Evolutionary conservation across 2,329 filamentous ascomycete genomes (phyloP), one percentile per base, ranked within the genome.

Genomic region (Bisporella sp.): DNA sequence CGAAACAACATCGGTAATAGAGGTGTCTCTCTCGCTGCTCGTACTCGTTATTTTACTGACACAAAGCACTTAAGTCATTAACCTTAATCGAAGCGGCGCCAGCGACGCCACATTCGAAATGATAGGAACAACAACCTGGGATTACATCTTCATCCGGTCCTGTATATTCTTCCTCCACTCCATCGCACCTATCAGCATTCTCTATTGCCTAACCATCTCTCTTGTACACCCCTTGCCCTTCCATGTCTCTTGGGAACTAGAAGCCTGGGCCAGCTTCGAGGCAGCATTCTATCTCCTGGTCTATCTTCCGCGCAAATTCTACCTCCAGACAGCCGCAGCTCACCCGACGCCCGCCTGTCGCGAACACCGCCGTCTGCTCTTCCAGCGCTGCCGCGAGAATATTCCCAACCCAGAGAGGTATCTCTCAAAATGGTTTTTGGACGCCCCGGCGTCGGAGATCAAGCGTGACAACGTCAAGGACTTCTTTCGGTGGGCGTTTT

Each of bases 401-500:
- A 72, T 80, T 11, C 69, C 73, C 1, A 72, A 81, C 56, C 69
- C 71, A 0, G 71, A 73, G 29, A 66, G 61, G 9, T 82, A 77
- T 53, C 52, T 82, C 21, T 64, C 58, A 41, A 71, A 70, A 55
- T 84, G 79, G 79, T 81, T 82, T 57, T 65, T 73, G 30, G 72
- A 73, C 35, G 75, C 77, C 9, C 65, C 69, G 11, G 45, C 66
- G 1, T 65, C 69, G 32, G 75, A 78, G 44, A 75, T 83, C 37
- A 71, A 73, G 47, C 66, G 73, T 5, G 76, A 81, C 29, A 80
- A 82, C 56, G 60, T 82, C 46, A 76, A 74, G 60, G 74, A 78
- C 47, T 81, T 79, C 60, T 69, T 78, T 29, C 65, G 70, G 13
- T 84, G 78, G 79, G 76, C 74, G 1, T 74, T 82, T 47, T 68